phyloP scores from a whole-genome alignment of 2,329 filamentous ascomycete species.

The Cladorrhinum sp. region DNA sequence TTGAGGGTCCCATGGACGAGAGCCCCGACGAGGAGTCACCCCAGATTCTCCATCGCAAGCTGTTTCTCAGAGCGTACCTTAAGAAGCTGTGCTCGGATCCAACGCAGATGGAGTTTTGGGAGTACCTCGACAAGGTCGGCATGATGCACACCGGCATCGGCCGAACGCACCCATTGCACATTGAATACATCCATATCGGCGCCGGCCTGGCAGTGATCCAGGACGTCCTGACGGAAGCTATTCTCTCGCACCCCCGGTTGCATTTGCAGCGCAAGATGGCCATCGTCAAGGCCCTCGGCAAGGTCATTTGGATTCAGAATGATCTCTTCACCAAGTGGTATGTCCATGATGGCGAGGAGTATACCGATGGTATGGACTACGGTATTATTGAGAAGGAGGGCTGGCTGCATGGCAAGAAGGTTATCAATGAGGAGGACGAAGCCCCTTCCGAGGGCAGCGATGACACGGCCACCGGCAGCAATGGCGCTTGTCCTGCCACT shows the following conservation, averaged over 20 bases:
- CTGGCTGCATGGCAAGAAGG: conserved; percentile 60
- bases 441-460: conserved; percentile 10
- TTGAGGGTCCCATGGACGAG: conserved; percentile 64
- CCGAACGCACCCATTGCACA: conserved; percentile 67
- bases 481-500: neutral
- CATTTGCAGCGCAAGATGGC: conserved; percentile 66
- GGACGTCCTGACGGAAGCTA: conserved; percentile 72
- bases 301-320: conserved; percentile 86
- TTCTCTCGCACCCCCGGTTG: conserved; percentile 68
- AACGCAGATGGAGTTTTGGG: conserved; percentile 74
- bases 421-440: conserved; percentile 38
- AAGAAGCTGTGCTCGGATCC: conserved; percentile 72
- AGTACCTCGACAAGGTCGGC: conserved; percentile 79
- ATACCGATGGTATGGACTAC: conserved; percentile 42
- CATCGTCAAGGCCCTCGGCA: conserved; percentile 71
- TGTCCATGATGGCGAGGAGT: conserved; percentile 65
- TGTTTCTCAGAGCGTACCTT: conserved; percentile 73
- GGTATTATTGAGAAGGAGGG: conserved; percentile 59
- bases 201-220: conserved; percentile 71
- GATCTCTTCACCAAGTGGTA: conserved; percentile 85
- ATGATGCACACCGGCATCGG: conserved; percentile 81
- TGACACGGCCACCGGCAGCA: conserved; percentile 6
- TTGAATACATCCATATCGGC: conserved; percentile 79
- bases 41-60: conserved; percentile 73
- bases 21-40: conserved; percentile 65